These are phyloP conservation scores for Sporothrix pallida DNA, from an alignment of 2,329 filamentous ascomycete species.

Conservation along the genomic window DNA sequence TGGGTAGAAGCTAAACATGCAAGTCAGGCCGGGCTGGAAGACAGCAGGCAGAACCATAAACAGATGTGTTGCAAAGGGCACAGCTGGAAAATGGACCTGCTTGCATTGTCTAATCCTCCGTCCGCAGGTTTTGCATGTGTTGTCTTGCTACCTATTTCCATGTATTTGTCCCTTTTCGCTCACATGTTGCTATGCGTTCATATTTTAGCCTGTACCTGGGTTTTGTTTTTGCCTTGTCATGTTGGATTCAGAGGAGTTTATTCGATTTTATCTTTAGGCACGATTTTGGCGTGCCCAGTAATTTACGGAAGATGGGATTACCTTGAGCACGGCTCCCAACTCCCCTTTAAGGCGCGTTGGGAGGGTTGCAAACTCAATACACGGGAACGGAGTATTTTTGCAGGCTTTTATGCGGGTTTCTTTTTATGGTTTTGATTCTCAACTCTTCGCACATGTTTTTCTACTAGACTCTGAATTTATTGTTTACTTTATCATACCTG, in stretches of 20 bases:
- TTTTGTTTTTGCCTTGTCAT: not conserved
- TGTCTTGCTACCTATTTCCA: not conserved
- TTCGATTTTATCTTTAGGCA: not conserved
- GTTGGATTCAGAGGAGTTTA: not conserved
- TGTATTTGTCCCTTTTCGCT: not conserved
- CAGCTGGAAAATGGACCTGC: not conserved
- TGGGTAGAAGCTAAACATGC: not conserved
- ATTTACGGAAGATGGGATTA: not conserved
- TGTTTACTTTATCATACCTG: not conserved
- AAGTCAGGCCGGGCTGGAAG: not conserved
- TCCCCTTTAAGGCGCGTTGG: not conserved
- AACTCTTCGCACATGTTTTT: not conserved
- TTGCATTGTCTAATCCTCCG: not conserved
- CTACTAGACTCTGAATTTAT: not conserved
- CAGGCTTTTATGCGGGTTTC: not conserved
- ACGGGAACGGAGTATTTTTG: conserved; percentile 5
- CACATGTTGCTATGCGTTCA: not conserved
- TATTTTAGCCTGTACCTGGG: not conserved
- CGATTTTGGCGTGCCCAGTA: not conserved
- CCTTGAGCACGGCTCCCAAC: not conserved
- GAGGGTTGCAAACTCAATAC: no score
- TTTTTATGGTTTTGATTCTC: not conserved
- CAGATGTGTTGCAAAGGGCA: not conserved
- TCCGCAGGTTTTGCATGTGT: not conserved
- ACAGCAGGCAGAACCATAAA: not conserved